Evolutionary conservation across 2,329 filamentous ascomycete genomes (phyloP).

Genomic region (Niveomyces coronatus): DNA sequence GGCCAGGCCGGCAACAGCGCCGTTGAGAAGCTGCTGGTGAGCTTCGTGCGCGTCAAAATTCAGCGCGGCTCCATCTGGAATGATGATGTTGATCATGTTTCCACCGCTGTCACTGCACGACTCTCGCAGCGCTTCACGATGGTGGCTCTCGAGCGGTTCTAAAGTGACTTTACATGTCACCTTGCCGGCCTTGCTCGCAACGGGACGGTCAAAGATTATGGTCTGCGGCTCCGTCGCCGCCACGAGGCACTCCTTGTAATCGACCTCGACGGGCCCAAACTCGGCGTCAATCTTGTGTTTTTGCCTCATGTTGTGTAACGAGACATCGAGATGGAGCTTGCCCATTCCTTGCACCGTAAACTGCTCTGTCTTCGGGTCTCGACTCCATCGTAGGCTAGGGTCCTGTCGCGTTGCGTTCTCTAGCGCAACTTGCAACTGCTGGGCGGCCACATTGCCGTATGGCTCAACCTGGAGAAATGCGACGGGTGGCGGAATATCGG

Average conservation of each 20-base stretch:
- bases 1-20: slow-evolving; percentile 71
- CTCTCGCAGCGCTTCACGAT: slow-evolving; percentile 28
- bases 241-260: slow-evolving; percentile 78
- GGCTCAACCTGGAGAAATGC: slow-evolving; percentile 93
- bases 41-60: slow-evolving; percentile 40
- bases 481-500: slow-evolving; percentile 82
- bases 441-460: slow-evolving; percentile 66
- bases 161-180: slow-evolving; percentile 64
- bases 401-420: slow-evolving; percentile 79
- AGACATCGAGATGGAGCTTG: slow-evolving; percentile 88
- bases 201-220: slow-evolving; percentile 63
- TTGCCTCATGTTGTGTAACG: slow-evolving; percentile 74
- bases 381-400: slow-evolving; percentile 74
- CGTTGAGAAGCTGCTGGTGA: slow-evolving; percentile 60
- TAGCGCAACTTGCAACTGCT: slow-evolving; percentile 66
- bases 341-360: slow-evolving; percentile 95
- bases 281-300: slow-evolving; percentile 79
- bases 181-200: slow-evolving; percentile 70
- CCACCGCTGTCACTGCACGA: slow-evolving; percentile 50
- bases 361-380: slow-evolving; percentile 84
- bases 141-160: slow-evolving; percentile 43
- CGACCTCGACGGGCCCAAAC: slow-evolving; percentile 89
- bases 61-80: slow-evolving; percentile 36
- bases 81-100: slow-evolving; percentile 54
- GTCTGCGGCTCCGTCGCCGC: slow-evolving; percentile 44